A percentile compares a stretch with the other conserved stretches of the same genome.
Evolutionary conservation across 192 early-diverging fungal species (phyloP).

Genomic region (Gigaspora rosea): DNA sequence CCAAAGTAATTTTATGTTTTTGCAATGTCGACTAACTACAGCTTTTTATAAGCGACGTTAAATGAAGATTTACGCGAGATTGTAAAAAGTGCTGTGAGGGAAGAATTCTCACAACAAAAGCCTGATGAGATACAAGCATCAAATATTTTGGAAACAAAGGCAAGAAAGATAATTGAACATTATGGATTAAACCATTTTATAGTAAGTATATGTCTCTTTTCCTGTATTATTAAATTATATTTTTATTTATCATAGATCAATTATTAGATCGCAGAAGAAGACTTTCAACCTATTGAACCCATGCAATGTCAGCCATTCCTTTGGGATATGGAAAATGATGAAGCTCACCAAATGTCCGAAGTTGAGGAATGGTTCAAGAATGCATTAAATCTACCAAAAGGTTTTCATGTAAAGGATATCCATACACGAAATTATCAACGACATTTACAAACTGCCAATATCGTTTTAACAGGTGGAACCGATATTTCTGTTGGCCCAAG

Average conservation of each 20-base stretch:
- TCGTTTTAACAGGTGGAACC: background rate
- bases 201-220: conserved; percentile 5
- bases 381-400: background rate
- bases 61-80: conserved; percentile 15
- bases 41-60: conserved; percentile 23
- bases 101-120: conserved; percentile 19
- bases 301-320: conserved; percentile 8
- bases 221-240: conserved; percentile 19
- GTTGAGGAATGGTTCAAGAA: conserved; percentile 22
- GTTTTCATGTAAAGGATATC: conserved; percentile 1
- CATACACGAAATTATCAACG: conserved; percentile 20
- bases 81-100: conserved; percentile 11
- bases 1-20: conserved; percentile 6
- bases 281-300: conserved; percentile 18
- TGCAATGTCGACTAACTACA: too few relatives aligned
- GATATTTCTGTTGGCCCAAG: conserved; percentile 28
- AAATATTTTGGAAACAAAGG: conserved; percentile 2
- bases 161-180: conserved; percentile 13
- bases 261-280: conserved; percentile 15
- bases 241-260: conserved; percentile 17
- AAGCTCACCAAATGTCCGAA: conserved; percentile 19
- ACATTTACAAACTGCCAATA: conserved; percentile 1
- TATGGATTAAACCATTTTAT: conserved; percentile 6
- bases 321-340: conserved; percentile 22
- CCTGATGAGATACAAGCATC: conserved; percentile 10